Conservation (phyloP, 2,329 filamentous ascomycete species). For the Sclerotinia spermophila region DNA sequence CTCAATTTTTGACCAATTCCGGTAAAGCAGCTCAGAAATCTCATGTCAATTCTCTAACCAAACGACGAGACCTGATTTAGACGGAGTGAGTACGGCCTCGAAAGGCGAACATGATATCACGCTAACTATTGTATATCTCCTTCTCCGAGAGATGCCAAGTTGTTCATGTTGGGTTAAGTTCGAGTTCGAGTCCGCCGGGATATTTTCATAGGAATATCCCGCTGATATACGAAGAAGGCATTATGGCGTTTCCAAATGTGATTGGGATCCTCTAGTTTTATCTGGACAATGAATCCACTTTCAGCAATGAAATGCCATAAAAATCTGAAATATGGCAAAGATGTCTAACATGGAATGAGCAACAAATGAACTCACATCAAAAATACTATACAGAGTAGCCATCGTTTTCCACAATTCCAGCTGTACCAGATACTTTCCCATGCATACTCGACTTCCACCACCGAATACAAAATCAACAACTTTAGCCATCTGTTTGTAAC, state of each 20-base stretch:
- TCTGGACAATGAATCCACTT: neutral
- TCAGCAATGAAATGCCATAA: neutral
- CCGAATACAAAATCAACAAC: neutral
- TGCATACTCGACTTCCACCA: neutral
- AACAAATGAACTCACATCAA: neutral
- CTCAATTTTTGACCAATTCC: neutral
- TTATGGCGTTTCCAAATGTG: neutral
- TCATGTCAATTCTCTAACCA: neutral
- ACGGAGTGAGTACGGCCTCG: neutral
- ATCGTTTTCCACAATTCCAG: neutral
- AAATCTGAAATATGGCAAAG: neutral
- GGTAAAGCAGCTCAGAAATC: neutral
- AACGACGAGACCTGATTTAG: neutral
- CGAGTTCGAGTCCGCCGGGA: neutral
- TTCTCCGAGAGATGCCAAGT: neutral
- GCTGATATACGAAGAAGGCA: neutral
- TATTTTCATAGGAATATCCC: conserved; percentile 11
- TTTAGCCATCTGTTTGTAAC: neutral
- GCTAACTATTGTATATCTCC: neutral
- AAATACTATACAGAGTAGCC: conserved; percentile 8
- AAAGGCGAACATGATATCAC: neutral
- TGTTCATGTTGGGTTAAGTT: neutral
- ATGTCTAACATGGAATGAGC: neutral
- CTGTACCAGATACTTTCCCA: neutral
- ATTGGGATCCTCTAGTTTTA: neutral